Conservation (phyloP, 768 basidiomycete genomes). For the Suillus subalutaceus region DNA sequence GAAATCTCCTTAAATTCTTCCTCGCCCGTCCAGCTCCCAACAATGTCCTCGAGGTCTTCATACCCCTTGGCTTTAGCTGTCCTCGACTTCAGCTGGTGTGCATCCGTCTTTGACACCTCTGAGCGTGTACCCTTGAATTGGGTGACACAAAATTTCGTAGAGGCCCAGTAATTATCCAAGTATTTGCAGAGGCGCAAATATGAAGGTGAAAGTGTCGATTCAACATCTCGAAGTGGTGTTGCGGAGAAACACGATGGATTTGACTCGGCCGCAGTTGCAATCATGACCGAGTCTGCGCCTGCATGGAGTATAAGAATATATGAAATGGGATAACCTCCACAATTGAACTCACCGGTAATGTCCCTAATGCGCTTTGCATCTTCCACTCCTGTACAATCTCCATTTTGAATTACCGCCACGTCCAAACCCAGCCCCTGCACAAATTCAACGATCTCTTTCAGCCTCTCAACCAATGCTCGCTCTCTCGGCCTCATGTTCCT, state of each 20-base stretch:
- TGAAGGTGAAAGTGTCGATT: slow-evolving; percentile 66
- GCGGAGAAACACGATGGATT: slow-evolving; percentile 89
- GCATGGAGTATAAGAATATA: slow-evolving; percentile 4
- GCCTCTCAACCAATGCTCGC: slow-evolving; percentile 72
- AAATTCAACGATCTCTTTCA: slow-evolving; percentile 85
- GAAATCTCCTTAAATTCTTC: slow-evolving; percentile 61
- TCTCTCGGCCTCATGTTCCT: slow-evolving; percentile 87
- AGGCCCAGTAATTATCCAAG: slow-evolving; percentile 76
- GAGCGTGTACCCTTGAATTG: slow-evolving; percentile 77
- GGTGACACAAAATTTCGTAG: slow-evolving; percentile 85
- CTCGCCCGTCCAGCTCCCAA: slow-evolving; percentile 61
- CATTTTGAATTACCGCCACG: slow-evolving; percentile 92
- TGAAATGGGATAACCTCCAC: background rate
- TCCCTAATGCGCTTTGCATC: slow-evolving; percentile 77
- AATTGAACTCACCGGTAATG: slow-evolving; percentile 62
- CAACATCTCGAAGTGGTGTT: slow-evolving; percentile 68
- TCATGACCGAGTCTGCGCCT: slow-evolving; percentile 94
- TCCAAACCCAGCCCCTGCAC: slow-evolving; percentile 74
- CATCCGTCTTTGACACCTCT: slow-evolving; percentile 58
- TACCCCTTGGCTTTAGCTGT: slow-evolving; percentile 67
- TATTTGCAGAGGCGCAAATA: slow-evolving; percentile 78
- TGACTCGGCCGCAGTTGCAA: slow-evolving; percentile 91
- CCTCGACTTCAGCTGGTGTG: slow-evolving; percentile 53
- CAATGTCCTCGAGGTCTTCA: slow-evolving; percentile 52
- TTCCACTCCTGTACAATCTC: slow-evolving; percentile 81